phyloP scores from a whole-genome alignment of 495 filamentous ascomycete genomes.

The Lepidopterella palustris region DNA sequence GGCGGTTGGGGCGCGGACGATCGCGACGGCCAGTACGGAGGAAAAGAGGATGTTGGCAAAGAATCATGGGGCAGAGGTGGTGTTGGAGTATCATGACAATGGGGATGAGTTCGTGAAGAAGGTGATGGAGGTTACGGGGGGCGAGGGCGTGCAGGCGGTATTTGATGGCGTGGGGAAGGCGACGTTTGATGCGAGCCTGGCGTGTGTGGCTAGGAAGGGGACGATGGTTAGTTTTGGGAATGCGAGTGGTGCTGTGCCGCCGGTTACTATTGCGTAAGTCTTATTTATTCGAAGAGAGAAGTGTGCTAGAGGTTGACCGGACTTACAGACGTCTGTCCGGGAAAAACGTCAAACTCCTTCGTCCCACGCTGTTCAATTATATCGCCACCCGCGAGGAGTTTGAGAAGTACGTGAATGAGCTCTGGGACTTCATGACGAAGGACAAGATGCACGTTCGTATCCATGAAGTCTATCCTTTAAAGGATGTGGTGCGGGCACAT shows the following conservation, averaged over 20 bases:
- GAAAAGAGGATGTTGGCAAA: constrained; percentile 75
- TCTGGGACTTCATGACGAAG: constrained; percentile 63
- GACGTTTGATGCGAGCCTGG: constrained; percentile 80
- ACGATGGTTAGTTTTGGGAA: constrained; percentile 84
- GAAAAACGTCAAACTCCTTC: constrained; percentile 75
- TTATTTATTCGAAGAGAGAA: background rate
- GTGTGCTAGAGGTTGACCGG: background rate
- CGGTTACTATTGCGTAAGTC: constrained; percentile 59
- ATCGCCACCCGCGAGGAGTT: constrained; percentile 71
- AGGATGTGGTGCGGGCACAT: constrained; percentile 69
- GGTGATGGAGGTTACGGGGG: constrained; percentile 36
- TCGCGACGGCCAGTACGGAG: constrained; percentile 70
- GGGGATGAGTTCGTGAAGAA: constrained; percentile 32
- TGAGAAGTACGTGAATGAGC: constrained; percentile 60
- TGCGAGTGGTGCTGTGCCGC: constrained; percentile 74
- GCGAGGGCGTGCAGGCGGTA: constrained; percentile 65
- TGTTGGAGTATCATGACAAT: constrained; percentile 65
- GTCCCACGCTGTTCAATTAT: constrained; percentile 71
- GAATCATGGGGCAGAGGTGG: constrained; percentile 67
- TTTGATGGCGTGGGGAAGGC: constrained; percentile 86
- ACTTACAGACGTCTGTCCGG: constrained; percentile 46
- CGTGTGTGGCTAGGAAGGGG: constrained; percentile 73
- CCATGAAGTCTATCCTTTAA: constrained; percentile 76
- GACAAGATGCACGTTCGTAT: constrained; percentile 67
- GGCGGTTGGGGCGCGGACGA: constrained; percentile 66